Percentiles rank a stretch among this genome's conserved stretches.
These are phyloP conservation scores for Centaurea solstitialis DNA, from an alignment of 129 eudicot species.

Conservation along the genomic window DNA sequence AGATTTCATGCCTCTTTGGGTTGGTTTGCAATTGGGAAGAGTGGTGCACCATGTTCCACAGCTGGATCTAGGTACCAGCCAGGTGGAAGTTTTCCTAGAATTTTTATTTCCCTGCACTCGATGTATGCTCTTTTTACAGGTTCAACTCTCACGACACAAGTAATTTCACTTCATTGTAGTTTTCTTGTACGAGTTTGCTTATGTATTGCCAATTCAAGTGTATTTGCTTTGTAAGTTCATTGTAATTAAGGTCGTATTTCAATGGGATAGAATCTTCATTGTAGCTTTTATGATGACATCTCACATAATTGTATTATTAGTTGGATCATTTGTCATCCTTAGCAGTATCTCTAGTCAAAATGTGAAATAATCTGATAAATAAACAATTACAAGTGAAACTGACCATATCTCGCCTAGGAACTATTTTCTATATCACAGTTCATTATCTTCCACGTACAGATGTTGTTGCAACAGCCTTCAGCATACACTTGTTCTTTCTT, in stretches of 20 bases:
- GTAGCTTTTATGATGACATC: background rate
- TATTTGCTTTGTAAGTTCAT: background rate
- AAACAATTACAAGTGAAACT: constrained; percentile 13
- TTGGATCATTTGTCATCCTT: background rate
- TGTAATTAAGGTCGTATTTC: background rate
- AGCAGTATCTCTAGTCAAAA: background rate
- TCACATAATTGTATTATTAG: background rate
- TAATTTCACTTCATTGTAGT: background rate
- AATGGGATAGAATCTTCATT: background rate
- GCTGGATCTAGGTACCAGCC: background rate
- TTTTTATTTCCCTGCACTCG: background rate
- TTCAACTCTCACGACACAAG: background rate
- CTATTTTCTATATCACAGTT: background rate
- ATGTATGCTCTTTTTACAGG: background rate
- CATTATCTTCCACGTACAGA: background rate
- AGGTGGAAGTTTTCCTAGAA: background rate
- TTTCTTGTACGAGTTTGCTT: background rate
- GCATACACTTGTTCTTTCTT: background rate
- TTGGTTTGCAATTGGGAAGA: background rate
- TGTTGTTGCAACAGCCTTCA: background rate
- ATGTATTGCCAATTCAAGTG: background rate
- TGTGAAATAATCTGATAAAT: background rate
- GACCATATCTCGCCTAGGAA: background rate
- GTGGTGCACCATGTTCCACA: background rate
- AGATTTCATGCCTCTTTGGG: background rate